A percentile compares a stretch with the other conserved stretches of the same genome.
phyloP scores from a whole-genome alignment of 176 grass and related monocot genomes.

The Themeda triandra region DNA sequence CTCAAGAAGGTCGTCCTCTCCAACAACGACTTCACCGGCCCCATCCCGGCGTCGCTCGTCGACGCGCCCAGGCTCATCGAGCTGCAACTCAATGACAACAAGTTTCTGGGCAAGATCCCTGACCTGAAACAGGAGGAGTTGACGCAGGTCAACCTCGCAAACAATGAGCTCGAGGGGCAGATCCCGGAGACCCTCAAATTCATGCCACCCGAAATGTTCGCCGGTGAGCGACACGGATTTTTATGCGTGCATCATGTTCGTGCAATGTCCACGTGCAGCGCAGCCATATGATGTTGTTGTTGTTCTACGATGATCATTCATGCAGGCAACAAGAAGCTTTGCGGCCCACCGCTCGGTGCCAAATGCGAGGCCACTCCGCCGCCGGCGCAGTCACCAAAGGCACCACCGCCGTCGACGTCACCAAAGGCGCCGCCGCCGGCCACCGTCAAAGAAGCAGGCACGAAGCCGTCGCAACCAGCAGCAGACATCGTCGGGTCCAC shows the following conservation, averaged over 20 bases:
- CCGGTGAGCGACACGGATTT: constrained; percentile 35
- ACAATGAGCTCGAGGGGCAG: constrained; percentile 66
- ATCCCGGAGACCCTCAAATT: constrained; percentile 52
- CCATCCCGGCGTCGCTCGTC: constrained; percentile 65
- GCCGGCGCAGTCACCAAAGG: too few species aligned
- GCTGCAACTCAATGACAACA: constrained; percentile 58
- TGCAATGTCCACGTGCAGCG: background rate
- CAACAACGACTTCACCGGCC: constrained; percentile 56
- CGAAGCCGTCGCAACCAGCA: background rate
- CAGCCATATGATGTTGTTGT: background rate
- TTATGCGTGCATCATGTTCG: background rate
- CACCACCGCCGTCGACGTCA: background rate
- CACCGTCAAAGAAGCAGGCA: background rate
- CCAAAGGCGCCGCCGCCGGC: background rate
- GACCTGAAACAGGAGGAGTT: constrained; percentile 49
- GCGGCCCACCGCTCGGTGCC: constrained; percentile 47
- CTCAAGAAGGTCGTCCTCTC: constrained; percentile 77
- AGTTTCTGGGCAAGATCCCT: constrained; percentile 64
- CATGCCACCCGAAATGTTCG: constrained; percentile 36
- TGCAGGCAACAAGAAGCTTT: constrained; percentile 76
- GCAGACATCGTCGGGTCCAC: background rate
- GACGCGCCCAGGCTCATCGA: constrained; percentile 54
- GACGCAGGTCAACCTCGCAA: constrained; percentile 44
- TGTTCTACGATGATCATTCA: background rate
- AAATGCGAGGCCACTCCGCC: constrained; percentile 28